A percentile compares a stretch with the other conserved stretches of the same genome.
Evolutionary conservation across 2,329 filamentous ascomycete species (phyloP).

Genomic region (Elsinoe necatrix): DNA sequence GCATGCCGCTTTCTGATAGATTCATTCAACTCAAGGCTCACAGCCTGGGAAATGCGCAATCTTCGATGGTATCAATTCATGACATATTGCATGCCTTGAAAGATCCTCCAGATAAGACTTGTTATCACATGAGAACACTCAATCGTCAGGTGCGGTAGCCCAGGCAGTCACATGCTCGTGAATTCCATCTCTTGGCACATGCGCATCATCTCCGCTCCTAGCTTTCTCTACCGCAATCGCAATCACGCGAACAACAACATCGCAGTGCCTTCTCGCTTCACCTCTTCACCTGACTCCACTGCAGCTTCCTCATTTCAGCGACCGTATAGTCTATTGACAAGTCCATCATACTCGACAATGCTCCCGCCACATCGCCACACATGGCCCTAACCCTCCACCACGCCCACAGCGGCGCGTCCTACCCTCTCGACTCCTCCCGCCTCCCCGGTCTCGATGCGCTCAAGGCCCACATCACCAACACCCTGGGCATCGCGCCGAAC

Average conservation of each 20-base stretch:
- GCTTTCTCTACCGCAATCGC: neutral
- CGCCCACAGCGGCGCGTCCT: constrained; percentile 82
- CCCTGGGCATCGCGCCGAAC: constrained; percentile 63
- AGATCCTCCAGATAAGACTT: too few relatives aligned
- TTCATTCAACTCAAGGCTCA: too few relatives aligned
- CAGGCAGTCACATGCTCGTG: neutral
- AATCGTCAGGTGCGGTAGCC: neutral
- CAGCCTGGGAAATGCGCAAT: too few relatives aligned
- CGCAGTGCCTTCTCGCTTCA: too few relatives aligned
- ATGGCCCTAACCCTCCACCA: constrained; percentile 90
- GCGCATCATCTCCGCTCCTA: neutral
- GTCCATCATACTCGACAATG: neutral
- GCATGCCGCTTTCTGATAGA: too few relatives aligned
- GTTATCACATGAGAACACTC: neutral
- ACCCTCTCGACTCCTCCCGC: constrained; percentile 66
- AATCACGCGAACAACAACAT: neutral
- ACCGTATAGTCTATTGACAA: neutral
- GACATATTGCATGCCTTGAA: too few relatives aligned
- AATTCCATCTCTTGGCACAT: neutral
- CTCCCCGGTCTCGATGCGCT: constrained; percentile 77
- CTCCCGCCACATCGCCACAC: neutral
- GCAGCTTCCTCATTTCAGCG: neutral
- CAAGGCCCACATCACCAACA: constrained; percentile 67
- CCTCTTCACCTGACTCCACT: neutral
- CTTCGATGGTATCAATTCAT: too few relatives aligned